A percentile compares a stretch with the other conserved stretches of the same genome.
phyloP scores from a whole-genome alignment of 352 stramenopile genomes.

The Globisporangium acanthophoron region DNA sequence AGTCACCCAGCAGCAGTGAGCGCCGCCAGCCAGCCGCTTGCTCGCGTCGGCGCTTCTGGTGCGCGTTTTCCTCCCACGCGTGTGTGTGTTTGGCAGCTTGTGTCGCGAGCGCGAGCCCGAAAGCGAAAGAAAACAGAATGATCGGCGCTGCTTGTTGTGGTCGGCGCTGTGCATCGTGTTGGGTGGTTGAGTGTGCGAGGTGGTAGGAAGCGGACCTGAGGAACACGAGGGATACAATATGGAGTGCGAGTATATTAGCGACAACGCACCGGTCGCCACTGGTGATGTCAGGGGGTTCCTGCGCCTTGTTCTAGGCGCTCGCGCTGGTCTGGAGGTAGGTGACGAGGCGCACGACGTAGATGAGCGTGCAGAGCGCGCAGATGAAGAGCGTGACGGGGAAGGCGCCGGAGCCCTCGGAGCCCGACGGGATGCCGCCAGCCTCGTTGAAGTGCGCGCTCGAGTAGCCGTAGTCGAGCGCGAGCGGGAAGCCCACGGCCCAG shows the following conservation, averaged over 20 bases:
- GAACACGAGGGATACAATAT: too few relatives aligned
- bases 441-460: constrained; percentile 68
- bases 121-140: too few relatives aligned
- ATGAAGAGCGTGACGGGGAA: constrained; percentile 83
- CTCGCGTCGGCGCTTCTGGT: too few relatives aligned
- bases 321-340: constrained; percentile 43
- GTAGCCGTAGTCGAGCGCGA: constrained; percentile 77
- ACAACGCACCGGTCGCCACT: too few relatives aligned
- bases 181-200: too few relatives aligned
- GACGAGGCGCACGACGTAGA: constrained; percentile 49
- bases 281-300: background rate
- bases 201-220: too few relatives aligned
- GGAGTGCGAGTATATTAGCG: background rate
- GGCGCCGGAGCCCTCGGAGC: constrained; percentile 63
- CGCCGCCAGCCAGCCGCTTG: too few relatives aligned
- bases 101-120: too few relatives aligned
- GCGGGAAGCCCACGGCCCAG: constrained; percentile 75
- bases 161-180: too few relatives aligned
- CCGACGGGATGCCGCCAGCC: constrained; percentile 71
- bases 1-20: too few relatives aligned
- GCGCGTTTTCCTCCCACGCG: too few relatives aligned
- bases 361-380: constrained; percentile 61
- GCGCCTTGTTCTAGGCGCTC: constrained; percentile 15
- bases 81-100: background rate
- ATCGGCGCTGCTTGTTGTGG: background rate